A percentile compares a stretch with the other conserved stretches of the same genome.
Conservation (phyloP, 441 rosid genomes). For the Corymbia citriodora region DNA sequence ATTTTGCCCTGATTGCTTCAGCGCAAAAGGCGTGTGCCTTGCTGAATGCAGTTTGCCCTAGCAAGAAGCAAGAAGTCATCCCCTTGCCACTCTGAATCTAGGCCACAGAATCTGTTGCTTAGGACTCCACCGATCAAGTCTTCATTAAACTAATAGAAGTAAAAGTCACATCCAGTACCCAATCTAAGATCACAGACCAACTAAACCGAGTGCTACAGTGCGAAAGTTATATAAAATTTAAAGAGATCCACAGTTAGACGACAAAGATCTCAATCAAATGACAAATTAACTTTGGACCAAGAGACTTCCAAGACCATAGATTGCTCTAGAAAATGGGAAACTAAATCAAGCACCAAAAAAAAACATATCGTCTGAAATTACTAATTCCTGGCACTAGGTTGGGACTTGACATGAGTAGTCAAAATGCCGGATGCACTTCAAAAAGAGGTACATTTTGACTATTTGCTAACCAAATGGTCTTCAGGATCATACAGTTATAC, state of each 20-base stretch:
- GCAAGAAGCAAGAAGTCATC: background rate
- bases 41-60: background rate
- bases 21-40: background rate
- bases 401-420: background rate
- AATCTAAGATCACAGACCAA: background rate
- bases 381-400: background rate
- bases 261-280: background rate
- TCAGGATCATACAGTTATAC: background rate
- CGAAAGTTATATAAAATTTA: background rate
- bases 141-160: background rate
- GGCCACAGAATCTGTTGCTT: background rate
- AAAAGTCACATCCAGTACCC: background rate
- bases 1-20: background rate
- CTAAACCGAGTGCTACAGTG: background rate
- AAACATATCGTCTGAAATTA: background rate
- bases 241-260: background rate
- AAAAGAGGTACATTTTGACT: background rate
- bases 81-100: background rate
- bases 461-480: background rate
- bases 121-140: background rate
- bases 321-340: background rate
- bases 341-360: background rate
- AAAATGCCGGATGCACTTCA: background rate
- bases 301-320: background rate
- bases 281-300: background rate